These are phyloP conservation scores for Opeltia flavorubescens DNA, from an alignment of 495 filamentous ascomycete species.

Conservation along the genomic window DNA sequence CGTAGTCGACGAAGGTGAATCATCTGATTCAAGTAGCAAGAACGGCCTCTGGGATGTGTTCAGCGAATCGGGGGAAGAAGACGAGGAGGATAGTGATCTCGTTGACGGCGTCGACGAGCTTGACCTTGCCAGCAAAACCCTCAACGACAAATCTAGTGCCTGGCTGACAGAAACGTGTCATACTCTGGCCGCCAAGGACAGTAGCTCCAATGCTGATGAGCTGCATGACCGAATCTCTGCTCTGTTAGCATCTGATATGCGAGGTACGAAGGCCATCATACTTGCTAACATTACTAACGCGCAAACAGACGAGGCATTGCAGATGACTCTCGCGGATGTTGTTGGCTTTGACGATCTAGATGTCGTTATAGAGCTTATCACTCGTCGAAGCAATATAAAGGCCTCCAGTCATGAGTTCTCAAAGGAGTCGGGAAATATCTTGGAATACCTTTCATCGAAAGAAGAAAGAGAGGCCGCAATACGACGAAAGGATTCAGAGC, in stretches of 20 bases:
- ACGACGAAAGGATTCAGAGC: constrained; percentile 58
- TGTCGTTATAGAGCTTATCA: constrained; percentile 70
- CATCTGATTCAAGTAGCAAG: constrained; percentile 44
- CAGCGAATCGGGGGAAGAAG: constrained; percentile 52
- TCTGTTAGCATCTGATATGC: constrained; percentile 45
- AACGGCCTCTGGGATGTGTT: constrained; percentile 88
- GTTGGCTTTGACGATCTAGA: constrained; percentile 87
- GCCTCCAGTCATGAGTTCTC: constrained; percentile 8
- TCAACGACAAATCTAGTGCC: background rate
- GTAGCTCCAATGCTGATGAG: constrained; percentile 44
- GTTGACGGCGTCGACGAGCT: constrained; percentile 17
- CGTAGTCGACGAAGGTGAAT: constrained; percentile 44
- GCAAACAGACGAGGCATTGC: constrained; percentile 60
- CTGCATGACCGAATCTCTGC: constrained; percentile 60
- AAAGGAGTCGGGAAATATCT: constrained; percentile 34
- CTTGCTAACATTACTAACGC: background rate
- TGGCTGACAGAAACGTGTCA: constrained; percentile 60
- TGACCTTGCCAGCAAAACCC: constrained; percentile 11
- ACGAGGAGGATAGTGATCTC: constrained; percentile 30
- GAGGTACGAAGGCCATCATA: constrained; percentile 4
- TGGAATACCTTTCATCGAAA: constrained; percentile 52
- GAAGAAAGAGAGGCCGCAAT: constrained; percentile 66
- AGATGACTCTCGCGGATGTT: constrained; percentile 80
- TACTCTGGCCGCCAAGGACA: constrained; percentile 40
- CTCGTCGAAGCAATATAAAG: constrained; percentile 52